These are phyloP conservation scores for Trichoderma asperelloides DNA, from an alignment of 495 filamentous ascomycete species.

Conservation along the genomic window DNA sequence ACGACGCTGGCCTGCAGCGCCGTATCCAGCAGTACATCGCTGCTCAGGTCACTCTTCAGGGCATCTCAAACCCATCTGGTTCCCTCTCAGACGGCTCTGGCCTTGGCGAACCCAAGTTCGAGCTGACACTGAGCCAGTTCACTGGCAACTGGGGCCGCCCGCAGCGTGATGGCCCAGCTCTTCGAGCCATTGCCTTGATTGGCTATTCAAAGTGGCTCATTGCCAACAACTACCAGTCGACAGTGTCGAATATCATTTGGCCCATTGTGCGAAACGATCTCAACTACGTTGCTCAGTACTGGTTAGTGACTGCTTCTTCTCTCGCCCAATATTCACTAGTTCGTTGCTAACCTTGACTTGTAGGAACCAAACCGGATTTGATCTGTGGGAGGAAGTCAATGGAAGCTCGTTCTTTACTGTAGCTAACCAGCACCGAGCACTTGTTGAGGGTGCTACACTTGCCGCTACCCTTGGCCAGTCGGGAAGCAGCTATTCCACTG, in stretches of 20 bases:
- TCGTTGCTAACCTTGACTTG: background rate
- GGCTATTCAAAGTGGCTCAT: slow-evolving; percentile 41
- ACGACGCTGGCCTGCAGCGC: slow-evolving; percentile 39
- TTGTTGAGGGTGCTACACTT: slow-evolving; percentile 56
- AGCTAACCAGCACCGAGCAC: slow-evolving; percentile 34
- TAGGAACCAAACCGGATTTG: slow-evolving; percentile 51
- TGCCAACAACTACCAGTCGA: slow-evolving; percentile 35
- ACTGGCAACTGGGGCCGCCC: slow-evolving; percentile 61
- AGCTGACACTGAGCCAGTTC: slow-evolving; percentile 50
- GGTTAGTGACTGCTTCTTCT: slow-evolving; percentile 26
- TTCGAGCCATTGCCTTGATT: slow-evolving; percentile 52
- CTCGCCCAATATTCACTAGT: too few relatives aligned
- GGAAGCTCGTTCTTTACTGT: slow-evolving; percentile 53
- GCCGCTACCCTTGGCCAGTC: slow-evolving; percentile 35
- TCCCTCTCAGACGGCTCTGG: slow-evolving; percentile 39
- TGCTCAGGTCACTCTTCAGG: slow-evolving; percentile 53
- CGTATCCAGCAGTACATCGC: slow-evolving; percentile 50
- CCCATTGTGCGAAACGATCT: slow-evolving; percentile 60
- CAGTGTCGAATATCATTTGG: slow-evolving; percentile 40
- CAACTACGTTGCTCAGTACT: slow-evolving; percentile 61
- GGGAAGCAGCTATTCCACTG: slow-evolving; percentile 40
- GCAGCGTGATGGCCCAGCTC: slow-evolving; percentile 62
- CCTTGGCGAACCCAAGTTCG: slow-evolving; percentile 54
- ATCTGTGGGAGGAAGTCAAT: slow-evolving; percentile 64
- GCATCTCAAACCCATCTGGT: slow-evolving; percentile 52